Percentiles rank a stretch among this genome's conserved stretches.
These are phyloP conservation scores for Globisporangium abappressorium DNA, from an alignment of 352 stramenopile species.

Conservation along the genomic window DNA sequence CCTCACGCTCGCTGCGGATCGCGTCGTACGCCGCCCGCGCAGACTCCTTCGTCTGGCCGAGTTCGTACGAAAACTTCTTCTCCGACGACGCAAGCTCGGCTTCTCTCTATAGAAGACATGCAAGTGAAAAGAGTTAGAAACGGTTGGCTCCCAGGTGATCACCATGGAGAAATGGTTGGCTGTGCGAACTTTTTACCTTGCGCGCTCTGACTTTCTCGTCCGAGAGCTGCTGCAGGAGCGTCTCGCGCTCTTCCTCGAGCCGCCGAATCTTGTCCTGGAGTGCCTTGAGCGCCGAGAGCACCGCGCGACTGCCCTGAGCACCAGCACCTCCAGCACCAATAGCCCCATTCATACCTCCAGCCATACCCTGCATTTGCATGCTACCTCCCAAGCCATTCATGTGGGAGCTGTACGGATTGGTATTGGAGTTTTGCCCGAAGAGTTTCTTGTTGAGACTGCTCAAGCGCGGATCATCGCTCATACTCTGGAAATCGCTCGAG, in stretches of 20 bases:
- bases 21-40: constrained; percentile 62
- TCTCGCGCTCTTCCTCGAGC: constrained; percentile 63
- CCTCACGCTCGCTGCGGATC: constrained; percentile 50
- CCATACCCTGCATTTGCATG: constrained; percentile 7
- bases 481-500: background rate
- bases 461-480: constrained; percentile 9
- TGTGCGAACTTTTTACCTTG: constrained; percentile 28
- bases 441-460: constrained; percentile 32
- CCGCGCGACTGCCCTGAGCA: constrained; percentile 56
- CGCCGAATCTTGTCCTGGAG: constrained; percentile 77
- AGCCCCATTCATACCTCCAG: background rate
- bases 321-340: background rate
- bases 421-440: constrained; percentile 10
- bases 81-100: constrained; percentile 44
- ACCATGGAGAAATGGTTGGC: background rate
- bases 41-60: constrained; percentile 66
- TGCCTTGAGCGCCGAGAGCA: constrained; percentile 71
- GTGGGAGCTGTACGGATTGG: background rate
- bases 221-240: constrained; percentile 55
- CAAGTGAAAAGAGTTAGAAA: background rate
- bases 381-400: constrained; percentile 1
- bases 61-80: constrained; percentile 70
- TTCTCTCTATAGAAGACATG: constrained; percentile 25
- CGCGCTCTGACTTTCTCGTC: constrained; percentile 46
- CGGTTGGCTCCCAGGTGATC: background rate